phyloP scores from a whole-genome alignment of 1,139 yeast species.

The Hansenula sp. region DNA sequence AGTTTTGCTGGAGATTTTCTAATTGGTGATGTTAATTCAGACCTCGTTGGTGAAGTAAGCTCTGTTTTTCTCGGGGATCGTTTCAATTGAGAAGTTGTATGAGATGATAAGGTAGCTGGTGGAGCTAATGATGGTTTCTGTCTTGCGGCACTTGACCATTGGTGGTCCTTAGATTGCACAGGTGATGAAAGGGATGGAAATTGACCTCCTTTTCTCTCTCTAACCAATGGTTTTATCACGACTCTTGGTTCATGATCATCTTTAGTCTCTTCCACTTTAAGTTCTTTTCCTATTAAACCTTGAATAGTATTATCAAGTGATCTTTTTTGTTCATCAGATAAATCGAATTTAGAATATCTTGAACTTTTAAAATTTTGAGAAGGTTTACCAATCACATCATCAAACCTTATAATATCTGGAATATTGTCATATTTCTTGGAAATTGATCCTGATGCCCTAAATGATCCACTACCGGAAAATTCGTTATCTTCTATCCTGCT shows the following conservation, averaged over 20 bases:
- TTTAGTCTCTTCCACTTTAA: neutral
- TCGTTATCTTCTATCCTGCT: neutral
- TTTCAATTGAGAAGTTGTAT: neutral
- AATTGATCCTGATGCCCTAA: neutral
- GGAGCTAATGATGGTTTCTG: slow-evolving; percentile 3
- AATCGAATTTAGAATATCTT: slow-evolving; percentile 15
- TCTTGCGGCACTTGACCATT: slow-evolving; percentile 7
- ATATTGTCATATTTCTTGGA: slow-evolving; percentile 11
- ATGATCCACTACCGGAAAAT: neutral
- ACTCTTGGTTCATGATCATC: neutral
- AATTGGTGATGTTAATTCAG: slow-evolving; percentile 1
- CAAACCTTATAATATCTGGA: slow-evolving; percentile 21
- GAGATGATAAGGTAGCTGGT: neutral
- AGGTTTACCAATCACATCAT: slow-evolving; percentile 12
- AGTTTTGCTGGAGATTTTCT: slow-evolving; percentile 17
- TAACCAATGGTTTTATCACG: slow-evolving; percentile 1
- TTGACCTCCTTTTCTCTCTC: slow-evolving; percentile 9
- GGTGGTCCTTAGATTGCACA: neutral
- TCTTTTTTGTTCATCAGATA: slow-evolving; percentile 14
- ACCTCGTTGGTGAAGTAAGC: neutral
- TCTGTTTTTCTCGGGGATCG: slow-evolving; percentile 1
- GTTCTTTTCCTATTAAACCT: slow-evolving; percentile 11
- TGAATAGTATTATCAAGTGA: slow-evolving; percentile 16
- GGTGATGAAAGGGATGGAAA: neutral
- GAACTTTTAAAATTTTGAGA: slow-evolving; percentile 5